Evolutionary conservation across 352 stramenopile species (phyloP).

Genomic region (Elongisporangium anandrum): DNA sequence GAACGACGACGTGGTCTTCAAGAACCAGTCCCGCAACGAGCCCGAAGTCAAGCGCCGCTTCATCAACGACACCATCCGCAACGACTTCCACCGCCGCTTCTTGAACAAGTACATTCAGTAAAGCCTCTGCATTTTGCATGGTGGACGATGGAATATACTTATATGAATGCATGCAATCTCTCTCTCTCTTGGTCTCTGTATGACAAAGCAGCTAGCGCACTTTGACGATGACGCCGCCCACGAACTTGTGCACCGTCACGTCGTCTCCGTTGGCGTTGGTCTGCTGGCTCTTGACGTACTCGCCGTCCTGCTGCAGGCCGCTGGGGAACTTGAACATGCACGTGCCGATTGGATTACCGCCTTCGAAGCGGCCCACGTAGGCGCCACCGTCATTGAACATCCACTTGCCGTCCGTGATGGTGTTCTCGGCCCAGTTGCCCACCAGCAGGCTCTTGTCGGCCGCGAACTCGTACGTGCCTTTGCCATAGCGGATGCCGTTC

Average conservation of each 20-base stretch:
- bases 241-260: conserved; percentile 55
- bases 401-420: conserved; percentile 89
- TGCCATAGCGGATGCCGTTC: conserved; percentile 73
- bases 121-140: neutral
- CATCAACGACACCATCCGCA: conserved; percentile 99
- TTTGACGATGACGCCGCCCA: conserved; percentile 64
- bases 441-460: conserved; percentile 80
- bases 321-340: conserved; percentile 86
- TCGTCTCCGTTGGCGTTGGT: conserved; percentile 52
- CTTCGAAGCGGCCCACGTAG: conserved; percentile 82
- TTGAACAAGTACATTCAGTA: conserved; percentile 96
- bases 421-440: conserved; percentile 82
- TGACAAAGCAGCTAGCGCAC: conserved; percentile 32
- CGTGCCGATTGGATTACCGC: conserved; percentile 81
- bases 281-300: conserved; percentile 62
- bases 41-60: conserved; percentile 96
- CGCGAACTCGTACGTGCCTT: conserved; percentile 89
- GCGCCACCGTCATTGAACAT: conserved; percentile 86
- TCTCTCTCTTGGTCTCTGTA: neutral
- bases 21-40: conserved; percentile 96
- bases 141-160: neutral
- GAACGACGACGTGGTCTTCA: conserved; percentile 99
- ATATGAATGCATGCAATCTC: conserved; percentile 4
- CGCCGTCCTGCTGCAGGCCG: conserved; percentile 81
- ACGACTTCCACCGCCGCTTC: conserved; percentile 99